Conservation (phyloP, 371 early-diverging fungal species). For the Mortierella sp. region DNA sequence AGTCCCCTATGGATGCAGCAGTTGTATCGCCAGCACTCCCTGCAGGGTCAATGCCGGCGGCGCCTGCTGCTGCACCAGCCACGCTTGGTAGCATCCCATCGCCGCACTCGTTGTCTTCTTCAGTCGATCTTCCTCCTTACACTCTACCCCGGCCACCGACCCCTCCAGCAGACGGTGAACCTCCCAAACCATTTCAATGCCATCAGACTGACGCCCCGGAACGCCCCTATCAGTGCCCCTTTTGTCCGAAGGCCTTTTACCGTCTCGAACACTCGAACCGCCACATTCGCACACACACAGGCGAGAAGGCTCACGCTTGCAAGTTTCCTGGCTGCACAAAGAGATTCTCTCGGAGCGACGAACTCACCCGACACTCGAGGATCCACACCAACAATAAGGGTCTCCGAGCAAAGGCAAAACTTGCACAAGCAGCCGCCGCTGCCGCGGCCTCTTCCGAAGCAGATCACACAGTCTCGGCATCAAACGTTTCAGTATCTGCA, state of each 20-base stretch:
- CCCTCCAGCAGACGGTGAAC: conserved; percentile 25
- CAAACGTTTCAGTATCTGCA: too few species aligned
- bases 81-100: background rate
- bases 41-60: background rate
- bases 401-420: conserved; percentile 12
- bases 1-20: conserved; percentile 17
- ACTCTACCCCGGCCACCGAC: conserved; percentile 33
- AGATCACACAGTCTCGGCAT: too few species aligned
- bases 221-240: conserved; percentile 78
- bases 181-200: conserved; percentile 50
- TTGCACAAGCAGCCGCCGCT: too few species aligned
- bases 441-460: too few species aligned
- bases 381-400: conserved; percentile 61
- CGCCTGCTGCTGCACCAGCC: background rate
- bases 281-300: conserved; percentile 90
- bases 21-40: background rate
- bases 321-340: conserved; percentile 77
- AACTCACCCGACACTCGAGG: conserved; percentile 81
- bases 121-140: conserved; percentile 24
- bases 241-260: conserved; percentile 78
- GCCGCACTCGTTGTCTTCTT: background rate
- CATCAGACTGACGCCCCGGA: conserved; percentile 59
- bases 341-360: conserved; percentile 88
- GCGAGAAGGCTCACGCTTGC: conserved; percentile 88
- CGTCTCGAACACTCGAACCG: conserved; percentile 84